Percentiles rank a stretch among this genome's conserved stretches.
These are phyloP conservation scores for Globisporangium irregulare DNA, from an alignment of 352 stramenopile genomes.

Conservation along the genomic window DNA sequence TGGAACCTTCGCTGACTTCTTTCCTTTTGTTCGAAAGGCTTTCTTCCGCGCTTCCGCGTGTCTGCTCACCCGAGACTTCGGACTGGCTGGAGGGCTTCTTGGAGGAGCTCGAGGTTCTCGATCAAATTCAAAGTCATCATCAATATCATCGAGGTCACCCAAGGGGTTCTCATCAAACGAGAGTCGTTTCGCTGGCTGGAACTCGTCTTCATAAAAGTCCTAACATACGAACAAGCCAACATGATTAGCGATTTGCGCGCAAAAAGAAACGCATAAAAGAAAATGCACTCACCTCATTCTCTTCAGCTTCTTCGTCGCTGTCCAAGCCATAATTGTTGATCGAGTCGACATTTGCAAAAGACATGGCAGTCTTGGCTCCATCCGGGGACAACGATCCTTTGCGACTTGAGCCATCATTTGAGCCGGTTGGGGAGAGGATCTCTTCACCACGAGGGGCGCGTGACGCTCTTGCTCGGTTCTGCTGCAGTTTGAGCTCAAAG, in stretches of 20 bases:
- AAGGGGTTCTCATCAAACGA: conserved; percentile 80
- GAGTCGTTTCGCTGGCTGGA: conserved; percentile 53
- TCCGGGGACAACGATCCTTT: conserved; percentile 71
- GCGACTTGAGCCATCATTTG: conserved; percentile 66
- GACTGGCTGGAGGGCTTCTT: conserved; percentile 52
- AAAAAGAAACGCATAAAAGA: neutral
- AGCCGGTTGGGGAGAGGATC: conserved; percentile 65
- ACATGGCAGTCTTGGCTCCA: conserved; percentile 41
- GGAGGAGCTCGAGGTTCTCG: conserved; percentile 45
- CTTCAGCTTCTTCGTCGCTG: conserved; percentile 83
- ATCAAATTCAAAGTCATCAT: conserved; percentile 90
- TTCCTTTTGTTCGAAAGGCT: conserved; percentile 43
- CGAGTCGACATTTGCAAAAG: conserved; percentile 54
- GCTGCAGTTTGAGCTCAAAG: conserved; percentile 83
- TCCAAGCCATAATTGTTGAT: conserved; percentile 53
- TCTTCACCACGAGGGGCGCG: conserved; percentile 59
- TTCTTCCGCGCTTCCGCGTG: conserved; percentile 47
- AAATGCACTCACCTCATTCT: conserved; percentile 61
- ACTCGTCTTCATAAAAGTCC: conserved; percentile 80
- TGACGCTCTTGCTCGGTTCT: conserved; percentile 66
- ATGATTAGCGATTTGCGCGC: neutral
- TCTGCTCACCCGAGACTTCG: conserved; percentile 42
- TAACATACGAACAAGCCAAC: neutral
- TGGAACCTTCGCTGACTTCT: conserved; percentile 44
- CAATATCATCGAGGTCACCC: conserved; percentile 72